Conservation (phyloP, 305 asterid species). For the Fraxinus paxiana region DNA sequence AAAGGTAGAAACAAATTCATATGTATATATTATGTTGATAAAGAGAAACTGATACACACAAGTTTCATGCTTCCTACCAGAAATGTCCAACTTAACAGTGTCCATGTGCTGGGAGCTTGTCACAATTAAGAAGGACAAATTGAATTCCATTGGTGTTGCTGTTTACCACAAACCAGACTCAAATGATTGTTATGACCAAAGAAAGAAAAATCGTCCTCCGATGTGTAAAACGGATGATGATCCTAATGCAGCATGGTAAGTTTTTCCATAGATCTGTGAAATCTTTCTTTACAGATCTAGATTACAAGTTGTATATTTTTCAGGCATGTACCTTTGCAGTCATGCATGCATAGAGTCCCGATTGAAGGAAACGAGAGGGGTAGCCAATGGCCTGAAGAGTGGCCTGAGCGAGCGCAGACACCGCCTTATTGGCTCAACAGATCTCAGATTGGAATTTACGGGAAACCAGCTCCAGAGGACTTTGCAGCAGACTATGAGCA, state of each 20-base stretch:
- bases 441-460: constrained; percentile 69
- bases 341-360: constrained; percentile 74
- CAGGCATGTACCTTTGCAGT: constrained; percentile 81
- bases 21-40: neutral
- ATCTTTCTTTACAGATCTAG: neutral
- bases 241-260: constrained; percentile 83
- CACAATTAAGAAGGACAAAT: constrained; percentile 59
- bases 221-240: constrained; percentile 70
- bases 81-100: constrained; percentile 66
- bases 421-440: constrained; percentile 77
- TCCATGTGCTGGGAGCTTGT: constrained; percentile 89
- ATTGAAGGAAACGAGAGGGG: constrained; percentile 59
- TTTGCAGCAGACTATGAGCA: constrained; percentile 59
- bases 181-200: constrained; percentile 64
- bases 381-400: constrained; percentile 75
- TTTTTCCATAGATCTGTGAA: constrained; percentile 3
- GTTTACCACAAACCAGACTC: constrained; percentile 70
- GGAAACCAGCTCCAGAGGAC: constrained; percentile 84
- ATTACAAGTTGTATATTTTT: constrained; percentile 18
- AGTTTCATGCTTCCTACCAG: constrained; percentile 29
- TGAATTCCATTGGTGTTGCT: constrained; percentile 66
- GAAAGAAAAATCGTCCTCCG: constrained; percentile 54
- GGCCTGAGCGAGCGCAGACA: constrained; percentile 63
- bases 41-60: neutral
- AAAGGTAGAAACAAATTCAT: constrained; percentile 38